A percentile compares a stretch with the other conserved stretches of the same genome.
Conservation (phyloP, 1,284 basidiomycete species). For the Leccinum subspadiceum region DNA sequence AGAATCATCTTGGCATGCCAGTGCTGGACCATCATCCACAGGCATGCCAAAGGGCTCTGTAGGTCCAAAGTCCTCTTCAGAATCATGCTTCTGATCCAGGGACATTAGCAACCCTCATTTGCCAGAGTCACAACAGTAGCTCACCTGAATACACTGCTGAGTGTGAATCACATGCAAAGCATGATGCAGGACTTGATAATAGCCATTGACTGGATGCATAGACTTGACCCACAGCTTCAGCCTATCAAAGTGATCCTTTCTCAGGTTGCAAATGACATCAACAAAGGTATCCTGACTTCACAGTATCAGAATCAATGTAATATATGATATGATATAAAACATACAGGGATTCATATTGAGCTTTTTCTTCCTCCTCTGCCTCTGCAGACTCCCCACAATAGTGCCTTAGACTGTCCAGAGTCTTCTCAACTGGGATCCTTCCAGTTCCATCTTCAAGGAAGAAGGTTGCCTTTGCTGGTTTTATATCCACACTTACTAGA, state of each 20-base stretch:
- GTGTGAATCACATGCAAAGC: constrained; percentile 22
- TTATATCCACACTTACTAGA: constrained; percentile 10
- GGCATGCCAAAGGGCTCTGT: background rate
- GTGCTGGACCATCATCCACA: background rate
- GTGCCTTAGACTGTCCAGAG: background rate
- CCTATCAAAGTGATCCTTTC: background rate
- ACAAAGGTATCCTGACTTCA: constrained; percentile 23
- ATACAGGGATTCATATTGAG: constrained; percentile 14
- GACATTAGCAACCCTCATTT: background rate
- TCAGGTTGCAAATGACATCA: constrained; percentile 10
- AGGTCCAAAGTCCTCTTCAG: background rate
- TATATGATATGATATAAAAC: constrained; percentile 1
- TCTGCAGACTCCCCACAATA: background rate
- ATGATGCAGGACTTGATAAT: constrained; percentile 30
- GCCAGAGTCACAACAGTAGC: background rate
- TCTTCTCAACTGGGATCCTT: constrained; percentile 18
- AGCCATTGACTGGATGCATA: constrained; percentile 18
- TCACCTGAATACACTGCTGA: constrained; percentile 13
- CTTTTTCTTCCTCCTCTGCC: constrained; percentile 16
- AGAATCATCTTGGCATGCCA: background rate
- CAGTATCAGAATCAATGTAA: background rate
- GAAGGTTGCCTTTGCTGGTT: constrained; percentile 2
- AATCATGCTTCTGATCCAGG: constrained; percentile 7
- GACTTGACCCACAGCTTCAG: constrained; percentile 10
- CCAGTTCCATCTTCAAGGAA: constrained; percentile 34